A percentile compares a stretch with the other conserved stretches of the same genome.
phyloP scores from a whole-genome alignment of 148 eudicot genomes.

The Rhododendron mucronatum region DNA sequence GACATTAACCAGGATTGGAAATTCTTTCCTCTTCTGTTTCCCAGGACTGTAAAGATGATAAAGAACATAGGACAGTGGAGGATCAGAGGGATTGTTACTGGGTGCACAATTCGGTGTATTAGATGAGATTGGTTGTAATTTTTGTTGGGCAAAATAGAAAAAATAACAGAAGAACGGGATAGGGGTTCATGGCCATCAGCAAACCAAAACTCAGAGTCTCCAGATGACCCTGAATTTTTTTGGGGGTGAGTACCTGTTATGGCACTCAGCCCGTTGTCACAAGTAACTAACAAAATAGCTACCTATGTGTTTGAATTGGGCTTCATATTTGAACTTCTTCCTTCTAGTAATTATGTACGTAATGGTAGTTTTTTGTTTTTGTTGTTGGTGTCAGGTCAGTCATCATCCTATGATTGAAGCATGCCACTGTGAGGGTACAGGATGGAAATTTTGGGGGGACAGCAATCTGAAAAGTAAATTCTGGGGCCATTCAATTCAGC shows the following conservation, averaged over 20 bases:
- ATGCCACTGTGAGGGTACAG: conserved; percentile 86
- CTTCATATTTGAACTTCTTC: background rate
- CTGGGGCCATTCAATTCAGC: conserved; percentile 95
- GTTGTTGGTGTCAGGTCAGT: conserved; percentile 47
- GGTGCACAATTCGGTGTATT: background rate
- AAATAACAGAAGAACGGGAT: background rate
- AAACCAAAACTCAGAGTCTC: background rate
- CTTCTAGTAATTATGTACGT: background rate
- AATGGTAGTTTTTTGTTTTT: background rate
- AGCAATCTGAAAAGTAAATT: conserved; percentile 90
- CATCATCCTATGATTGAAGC: conserved; percentile 94
- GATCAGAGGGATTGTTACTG: background rate
- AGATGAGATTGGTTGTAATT: background rate
- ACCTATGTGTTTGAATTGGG: background rate
- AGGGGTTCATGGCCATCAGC: background rate
- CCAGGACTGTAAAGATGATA: conserved; percentile 1
- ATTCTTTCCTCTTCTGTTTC: background rate
- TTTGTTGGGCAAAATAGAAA: background rate
- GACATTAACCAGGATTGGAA: background rate
- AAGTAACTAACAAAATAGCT: background rate
- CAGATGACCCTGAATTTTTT: background rate
- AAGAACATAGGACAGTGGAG: background rate
- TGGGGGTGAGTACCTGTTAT: background rate
- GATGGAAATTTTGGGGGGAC: conserved; percentile 88
- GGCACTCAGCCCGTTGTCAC: background rate